Evolutionary conservation across 768 basidiomycete genomes (phyloP).

Genomic region (Inosperma sp.): DNA sequence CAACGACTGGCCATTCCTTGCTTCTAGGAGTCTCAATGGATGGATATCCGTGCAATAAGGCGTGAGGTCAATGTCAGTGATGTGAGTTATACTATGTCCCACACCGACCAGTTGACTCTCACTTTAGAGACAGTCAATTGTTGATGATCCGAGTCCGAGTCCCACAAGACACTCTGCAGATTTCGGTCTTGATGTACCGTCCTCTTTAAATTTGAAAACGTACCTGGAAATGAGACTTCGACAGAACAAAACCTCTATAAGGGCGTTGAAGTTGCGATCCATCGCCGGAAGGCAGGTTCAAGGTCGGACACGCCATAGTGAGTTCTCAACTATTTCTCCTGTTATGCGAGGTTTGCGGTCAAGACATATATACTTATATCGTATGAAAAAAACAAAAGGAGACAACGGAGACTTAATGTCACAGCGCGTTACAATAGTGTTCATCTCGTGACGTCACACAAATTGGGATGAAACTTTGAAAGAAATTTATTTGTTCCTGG

Average conservation of each 20-base stretch:
- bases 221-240: not conserved
- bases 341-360: no score
- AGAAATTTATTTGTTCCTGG: no score
- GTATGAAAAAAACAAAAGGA: no score
- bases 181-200: not conserved
- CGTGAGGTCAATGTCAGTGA: not conserved
- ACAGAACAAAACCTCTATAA: constrained; percentile 1
- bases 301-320: no score
- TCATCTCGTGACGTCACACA: no score
- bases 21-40: not conserved
- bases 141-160: no score
- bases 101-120: not conserved
- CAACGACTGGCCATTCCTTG: not conserved
- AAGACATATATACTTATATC: no score
- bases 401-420: no score
- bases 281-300: no score
- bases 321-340: no score
- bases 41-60: not conserved
- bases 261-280: not conserved
- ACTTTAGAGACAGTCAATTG: not conserved
- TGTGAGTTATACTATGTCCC: not conserved
- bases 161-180: not conserved
- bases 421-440: no score
- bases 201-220: not conserved
- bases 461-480: no score